These are phyloP conservation scores for Pseudofabraea citricarpa DNA, from an alignment of 2,329 filamentous ascomycete genomes.

Conservation along the genomic window DNA sequence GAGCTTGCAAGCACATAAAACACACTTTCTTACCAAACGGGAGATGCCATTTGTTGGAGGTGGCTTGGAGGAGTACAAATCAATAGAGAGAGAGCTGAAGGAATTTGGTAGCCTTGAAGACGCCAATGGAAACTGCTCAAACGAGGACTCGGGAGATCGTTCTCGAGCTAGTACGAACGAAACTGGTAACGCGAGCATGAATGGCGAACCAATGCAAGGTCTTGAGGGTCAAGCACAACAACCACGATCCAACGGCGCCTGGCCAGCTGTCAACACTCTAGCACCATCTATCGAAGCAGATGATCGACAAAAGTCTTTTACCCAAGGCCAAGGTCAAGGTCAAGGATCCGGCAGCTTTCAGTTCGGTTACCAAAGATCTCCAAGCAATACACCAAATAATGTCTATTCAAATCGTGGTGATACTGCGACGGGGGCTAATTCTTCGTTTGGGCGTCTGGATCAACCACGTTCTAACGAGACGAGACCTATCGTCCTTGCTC, in stretches of 20 bases:
- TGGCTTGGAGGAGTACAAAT: slow-evolving; percentile 50
- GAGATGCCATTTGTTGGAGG: slow-evolving; percentile 34
- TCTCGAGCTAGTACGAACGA: slow-evolving; percentile 18
- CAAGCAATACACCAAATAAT: background rate
- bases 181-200: slow-evolving; percentile 23
- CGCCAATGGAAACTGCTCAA: slow-evolving; percentile 7
- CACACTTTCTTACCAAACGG: too few relatives aligned
- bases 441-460: background rate
- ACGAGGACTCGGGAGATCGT: slow-evolving; percentile 14
- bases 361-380: background rate
- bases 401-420: background rate
- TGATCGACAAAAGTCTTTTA: slow-evolving; percentile 19
- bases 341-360: background rate
- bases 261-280: slow-evolving; percentile 23
- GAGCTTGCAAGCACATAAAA: too few relatives aligned
- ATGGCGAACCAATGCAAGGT: slow-evolving; percentile 26
- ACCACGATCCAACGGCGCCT: slow-evolving; percentile 17
- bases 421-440: background rate
- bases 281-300: slow-evolving; percentile 18
- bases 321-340: too few relatives aligned
- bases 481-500: too few relatives aligned
- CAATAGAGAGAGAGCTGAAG: slow-evolving; percentile 45
- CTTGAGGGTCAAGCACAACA: slow-evolving; percentile 17
- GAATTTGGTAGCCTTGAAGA: slow-evolving; percentile 40
- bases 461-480: too few relatives aligned